Percentiles rank a stretch among this genome's conserved stretches.
Conservation (phyloP, 345 rosid genomes). For the Euclidium syriacum region DNA sequence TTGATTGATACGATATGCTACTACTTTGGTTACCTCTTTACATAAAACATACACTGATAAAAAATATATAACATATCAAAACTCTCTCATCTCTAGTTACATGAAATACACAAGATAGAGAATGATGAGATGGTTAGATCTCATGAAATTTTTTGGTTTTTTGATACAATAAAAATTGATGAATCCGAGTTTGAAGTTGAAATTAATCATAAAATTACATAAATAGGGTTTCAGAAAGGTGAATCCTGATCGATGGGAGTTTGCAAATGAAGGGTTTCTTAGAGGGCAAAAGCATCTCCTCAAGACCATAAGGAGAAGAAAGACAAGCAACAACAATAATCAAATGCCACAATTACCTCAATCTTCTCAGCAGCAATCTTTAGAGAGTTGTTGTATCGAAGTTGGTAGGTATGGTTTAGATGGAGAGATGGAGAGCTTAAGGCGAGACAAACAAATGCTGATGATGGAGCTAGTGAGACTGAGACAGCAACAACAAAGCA, state of each 20-base stretch:
- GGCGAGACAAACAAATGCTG: slow-evolving; percentile 58
- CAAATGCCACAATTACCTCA: slow-evolving; percentile 22
- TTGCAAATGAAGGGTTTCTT: slow-evolving; percentile 67
- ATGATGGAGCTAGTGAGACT: slow-evolving; percentile 60
- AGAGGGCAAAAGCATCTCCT: slow-evolving; percentile 68
- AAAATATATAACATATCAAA: neutral
- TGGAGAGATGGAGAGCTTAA: slow-evolving; percentile 50
- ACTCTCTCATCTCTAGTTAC: slow-evolving; percentile 2
- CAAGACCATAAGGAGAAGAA: slow-evolving; percentile 58
- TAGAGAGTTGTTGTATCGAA: slow-evolving; percentile 57
- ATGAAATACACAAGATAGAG: slow-evolving; percentile 15
- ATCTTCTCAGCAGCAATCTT: slow-evolving; percentile 40
- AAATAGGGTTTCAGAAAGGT: slow-evolving; percentile 88
- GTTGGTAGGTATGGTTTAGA: slow-evolving; percentile 58
- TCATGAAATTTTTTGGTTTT: neutral
- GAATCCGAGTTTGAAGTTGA: slow-evolving; percentile 14
- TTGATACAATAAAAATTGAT: neutral
- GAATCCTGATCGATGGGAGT: slow-evolving; percentile 95
- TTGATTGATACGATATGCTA: slow-evolving; percentile 1
- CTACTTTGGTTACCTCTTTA: neutral
- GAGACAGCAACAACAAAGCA: slow-evolving; percentile 56
- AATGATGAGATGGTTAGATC: neutral
- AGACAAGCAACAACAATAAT: slow-evolving; percentile 21
- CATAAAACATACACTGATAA: neutral
- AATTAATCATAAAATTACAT: slow-evolving; percentile 22